Conservation (phyloP, 352 stramenopile genomes). For the Phytophthora agathidicida region DNA sequence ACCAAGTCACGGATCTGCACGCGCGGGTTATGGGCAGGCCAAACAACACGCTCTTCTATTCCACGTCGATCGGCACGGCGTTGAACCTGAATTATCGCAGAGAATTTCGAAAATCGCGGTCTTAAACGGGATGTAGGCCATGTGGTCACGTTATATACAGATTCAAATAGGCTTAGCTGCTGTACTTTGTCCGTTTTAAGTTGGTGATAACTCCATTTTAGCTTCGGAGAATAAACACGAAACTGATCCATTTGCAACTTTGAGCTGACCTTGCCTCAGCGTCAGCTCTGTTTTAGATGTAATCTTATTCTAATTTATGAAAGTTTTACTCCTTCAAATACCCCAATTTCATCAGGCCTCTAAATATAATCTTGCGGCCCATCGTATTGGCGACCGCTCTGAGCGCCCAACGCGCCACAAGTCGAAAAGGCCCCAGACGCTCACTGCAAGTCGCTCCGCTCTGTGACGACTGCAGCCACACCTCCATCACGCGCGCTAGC, state of each 20-base stretch:
- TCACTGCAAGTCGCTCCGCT: slow-evolving; percentile 1
- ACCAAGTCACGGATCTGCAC: slow-evolving; percentile 24
- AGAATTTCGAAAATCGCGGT: background rate
- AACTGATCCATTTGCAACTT: no score
- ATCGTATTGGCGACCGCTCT: background rate
- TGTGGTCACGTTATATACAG: background rate
- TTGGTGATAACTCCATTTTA: no score
- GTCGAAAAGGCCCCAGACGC: slow-evolving; percentile 21
- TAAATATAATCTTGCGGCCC: slow-evolving; percentile 1
- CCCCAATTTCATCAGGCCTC: slow-evolving; percentile 1
- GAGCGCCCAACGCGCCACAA: slow-evolving; percentile 11
- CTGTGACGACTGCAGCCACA: no score
- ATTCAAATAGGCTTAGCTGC: background rate
- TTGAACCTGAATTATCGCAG: slow-evolving; percentile 18
- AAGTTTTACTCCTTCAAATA: background rate
- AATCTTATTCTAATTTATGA: background rate
- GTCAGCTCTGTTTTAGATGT: background rate
- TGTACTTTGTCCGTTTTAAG: background rate
- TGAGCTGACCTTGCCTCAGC: no score
- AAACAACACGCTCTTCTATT: slow-evolving; percentile 21
- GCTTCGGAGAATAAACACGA: no score
- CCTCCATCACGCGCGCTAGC: background rate
- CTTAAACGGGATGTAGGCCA: background rate
- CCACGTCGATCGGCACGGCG: slow-evolving; percentile 6
- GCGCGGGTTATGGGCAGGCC: slow-evolving; percentile 8